These are phyloP conservation scores for Nothophoma quercina DNA, from an alignment of 2,329 filamentous ascomycete genomes.

Conservation along the genomic window DNA sequence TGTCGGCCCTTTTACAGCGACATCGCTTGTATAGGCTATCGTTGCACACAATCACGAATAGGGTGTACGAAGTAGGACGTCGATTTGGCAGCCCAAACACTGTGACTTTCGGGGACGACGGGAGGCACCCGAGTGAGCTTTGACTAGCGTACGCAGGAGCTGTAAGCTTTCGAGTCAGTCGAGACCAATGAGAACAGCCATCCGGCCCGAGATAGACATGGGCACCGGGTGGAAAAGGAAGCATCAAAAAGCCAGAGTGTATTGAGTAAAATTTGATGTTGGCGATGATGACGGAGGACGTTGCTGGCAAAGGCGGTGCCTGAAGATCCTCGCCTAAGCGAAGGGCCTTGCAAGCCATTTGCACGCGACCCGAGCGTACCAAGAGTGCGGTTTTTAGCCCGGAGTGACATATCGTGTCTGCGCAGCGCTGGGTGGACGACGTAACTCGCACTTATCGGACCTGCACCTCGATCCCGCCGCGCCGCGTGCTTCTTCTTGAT, in stretches of 20 bases:
- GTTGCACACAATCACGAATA: slow-evolving; percentile 9
- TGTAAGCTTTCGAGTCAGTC: slow-evolving; percentile 17
- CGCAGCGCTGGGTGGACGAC: slow-evolving; percentile 8
- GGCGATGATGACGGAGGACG: slow-evolving; percentile 5
- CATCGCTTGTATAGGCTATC: neutral
- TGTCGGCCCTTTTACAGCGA: slow-evolving; percentile 4
- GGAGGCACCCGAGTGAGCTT: slow-evolving; percentile 9
- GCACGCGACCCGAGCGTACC: slow-evolving; percentile 16
- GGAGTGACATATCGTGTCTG: slow-evolving; percentile 7
- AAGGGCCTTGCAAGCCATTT: slow-evolving; percentile 14
- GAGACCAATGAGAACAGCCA: slow-evolving; percentile 9
- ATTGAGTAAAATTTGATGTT: slow-evolving; percentile 1
- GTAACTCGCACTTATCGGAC: slow-evolving; percentile 7
- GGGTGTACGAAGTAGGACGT: slow-evolving; percentile 7
- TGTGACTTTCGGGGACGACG: slow-evolving; percentile 8
- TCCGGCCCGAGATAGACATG: slow-evolving; percentile 8
- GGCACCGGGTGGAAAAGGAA: neutral
- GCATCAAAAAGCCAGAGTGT: neutral
- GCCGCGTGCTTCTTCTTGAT: slow-evolving; percentile 15
- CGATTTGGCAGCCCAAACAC: slow-evolving; percentile 9
- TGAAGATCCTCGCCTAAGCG: slow-evolving; percentile 21
- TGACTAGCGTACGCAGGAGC: slow-evolving; percentile 13
- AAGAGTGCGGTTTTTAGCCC: slow-evolving; percentile 12
- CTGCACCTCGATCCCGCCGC: slow-evolving; percentile 10
- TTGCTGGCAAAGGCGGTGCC: slow-evolving; percentile 12